Evolutionary conservation across 2,329 filamentous ascomycete species (phyloP).

Genomic region (Talaromyces sp.): DNA sequence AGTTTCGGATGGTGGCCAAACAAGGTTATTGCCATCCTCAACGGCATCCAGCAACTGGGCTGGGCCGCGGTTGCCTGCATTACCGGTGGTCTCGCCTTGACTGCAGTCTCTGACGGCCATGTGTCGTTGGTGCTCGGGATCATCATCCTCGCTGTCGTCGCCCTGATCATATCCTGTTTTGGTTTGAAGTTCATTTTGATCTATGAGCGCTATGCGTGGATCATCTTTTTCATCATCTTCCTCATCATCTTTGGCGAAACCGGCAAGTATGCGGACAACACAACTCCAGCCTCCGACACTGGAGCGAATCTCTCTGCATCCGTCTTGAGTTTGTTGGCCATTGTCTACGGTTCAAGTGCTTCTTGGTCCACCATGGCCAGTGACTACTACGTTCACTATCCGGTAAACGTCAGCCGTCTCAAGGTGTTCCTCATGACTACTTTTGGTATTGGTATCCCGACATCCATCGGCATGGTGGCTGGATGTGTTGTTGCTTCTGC

Average conservation of each 20-base stretch:
- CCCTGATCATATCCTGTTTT: slow-evolving; percentile 29
- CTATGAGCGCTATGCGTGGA: slow-evolving; percentile 35
- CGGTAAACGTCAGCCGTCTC: slow-evolving; percentile 45
- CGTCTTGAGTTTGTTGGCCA: slow-evolving; percentile 46
- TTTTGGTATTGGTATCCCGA: slow-evolving; percentile 51
- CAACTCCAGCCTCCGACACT: slow-evolving; percentile 34
- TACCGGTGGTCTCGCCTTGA: slow-evolving; percentile 34
- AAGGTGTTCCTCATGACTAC: slow-evolving; percentile 53
- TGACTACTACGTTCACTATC: slow-evolving; percentile 52
- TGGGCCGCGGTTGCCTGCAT: slow-evolving; percentile 34
- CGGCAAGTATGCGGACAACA: slow-evolving; percentile 43
- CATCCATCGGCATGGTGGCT: slow-evolving; percentile 50
- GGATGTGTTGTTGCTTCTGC: slow-evolving; percentile 47
- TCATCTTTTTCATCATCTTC: slow-evolving; percentile 39
- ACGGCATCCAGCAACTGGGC: slow-evolving; percentile 36
- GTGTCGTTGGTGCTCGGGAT: slow-evolving; percentile 30
- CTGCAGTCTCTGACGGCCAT: slow-evolving; percentile 35
- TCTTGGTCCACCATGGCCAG: slow-evolving; percentile 51
- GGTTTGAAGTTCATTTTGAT: slow-evolving; percentile 30
- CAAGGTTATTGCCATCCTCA: slow-evolving; percentile 49
- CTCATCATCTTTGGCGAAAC: slow-evolving; percentile 52
- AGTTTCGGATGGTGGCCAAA: slow-evolving; percentile 54
- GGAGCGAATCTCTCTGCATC: slow-evolving; percentile 43
- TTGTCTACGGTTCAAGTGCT: slow-evolving; percentile 52
- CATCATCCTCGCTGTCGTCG: slow-evolving; percentile 31